Evolutionary conservation across 1,139 yeast genomes (phyloP), one percentile per base, ranked within the genome.

Genomic region (Debaryomyces udenii): DNA sequence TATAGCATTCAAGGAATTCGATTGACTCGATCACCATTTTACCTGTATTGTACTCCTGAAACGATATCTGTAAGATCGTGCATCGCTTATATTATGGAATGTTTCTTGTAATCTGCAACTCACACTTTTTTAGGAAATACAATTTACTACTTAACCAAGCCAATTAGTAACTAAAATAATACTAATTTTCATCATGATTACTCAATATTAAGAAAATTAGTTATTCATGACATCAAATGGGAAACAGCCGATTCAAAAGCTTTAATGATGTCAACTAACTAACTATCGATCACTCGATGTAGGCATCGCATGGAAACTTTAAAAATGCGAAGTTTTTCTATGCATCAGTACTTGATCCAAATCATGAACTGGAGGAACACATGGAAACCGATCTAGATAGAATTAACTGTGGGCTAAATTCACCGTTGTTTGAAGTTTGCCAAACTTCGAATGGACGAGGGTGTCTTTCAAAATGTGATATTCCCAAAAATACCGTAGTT

Each of bases 381-480:
- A 37, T 37, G 40, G 14, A 16, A 14, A 26, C 22, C 23, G 27
- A 24, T 24, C 30, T 31, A 22, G 36, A 37, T 3, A 28, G 23
- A 18, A 31, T 37, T 23, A 37, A 37, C 14, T 9, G 11, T 13
- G 37, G 24, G 39, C 31, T 35, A 7, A 50, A 57, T 29, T 66
- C 71, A 2, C 60, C 62, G 0, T 47, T 41, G 50, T 77, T 76
- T 51, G 57, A 56, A 6, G 68, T 79, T 3, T 52, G 57, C 6
- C 58, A 63, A 28, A 78, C 83, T 3, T 58, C 59, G 33, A 76
- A 75, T 6, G 87, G 91, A 9, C 68, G 89, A 45, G 88, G 89
- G 2, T 82, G 86, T 48, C 82, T 80, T 56, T 77, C 87, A 11
- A 51, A 50, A 2, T 35, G 39, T 1, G 48, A 55, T 6, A 74